A percentile compares a stretch with the other conserved stretches of the same genome.
phyloP scores from a whole-genome alignment of 139 green algal genomes.

The Desmodesmus armatus region DNA sequence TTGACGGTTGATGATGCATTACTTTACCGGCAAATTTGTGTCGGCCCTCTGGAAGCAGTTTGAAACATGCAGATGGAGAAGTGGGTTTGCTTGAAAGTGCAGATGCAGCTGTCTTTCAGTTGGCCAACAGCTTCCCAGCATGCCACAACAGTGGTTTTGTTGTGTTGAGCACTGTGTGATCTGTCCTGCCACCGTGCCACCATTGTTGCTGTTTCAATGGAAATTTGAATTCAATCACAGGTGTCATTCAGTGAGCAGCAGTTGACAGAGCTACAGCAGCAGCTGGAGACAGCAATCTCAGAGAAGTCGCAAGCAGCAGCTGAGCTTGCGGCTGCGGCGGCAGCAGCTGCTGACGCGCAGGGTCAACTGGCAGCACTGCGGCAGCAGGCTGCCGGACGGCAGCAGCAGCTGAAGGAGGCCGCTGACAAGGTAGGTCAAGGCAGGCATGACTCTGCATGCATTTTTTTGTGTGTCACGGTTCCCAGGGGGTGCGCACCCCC shows the following conservation, averaged over 20 bases:
- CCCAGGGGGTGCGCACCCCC: too few relatives aligned
- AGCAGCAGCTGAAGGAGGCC: constrained; percentile 1
- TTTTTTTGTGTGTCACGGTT: too few relatives aligned
- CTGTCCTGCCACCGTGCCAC: neutral
- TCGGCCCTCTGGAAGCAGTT: too few relatives aligned
- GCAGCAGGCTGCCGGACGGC: neutral
- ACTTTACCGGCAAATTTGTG: too few relatives aligned
- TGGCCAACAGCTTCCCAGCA: neutral
- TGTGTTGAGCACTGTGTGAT: neutral
- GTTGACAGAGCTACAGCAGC: neutral
- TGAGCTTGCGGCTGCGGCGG: constrained; percentile 21
- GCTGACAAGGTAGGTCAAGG: constrained; percentile 16
- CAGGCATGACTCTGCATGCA: too few relatives aligned
- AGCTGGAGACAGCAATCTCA: neutral
- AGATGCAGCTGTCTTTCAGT: too few relatives aligned
- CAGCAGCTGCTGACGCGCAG: constrained; percentile 13
- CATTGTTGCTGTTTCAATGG: neutral
- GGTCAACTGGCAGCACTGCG: neutral
- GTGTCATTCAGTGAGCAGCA: neutral
- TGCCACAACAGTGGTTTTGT: too few relatives aligned
- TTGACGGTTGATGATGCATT: neutral
- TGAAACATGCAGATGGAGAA: too few relatives aligned
- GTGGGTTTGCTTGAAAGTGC: too few relatives aligned
- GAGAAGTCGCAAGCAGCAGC: neutral
- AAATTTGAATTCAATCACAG: too few relatives aligned